Evolutionary conservation across 73 alveolate species (phyloP), one percentile per base, ranked within the genome.

Genomic region (Paramecium caudatum): DNA sequence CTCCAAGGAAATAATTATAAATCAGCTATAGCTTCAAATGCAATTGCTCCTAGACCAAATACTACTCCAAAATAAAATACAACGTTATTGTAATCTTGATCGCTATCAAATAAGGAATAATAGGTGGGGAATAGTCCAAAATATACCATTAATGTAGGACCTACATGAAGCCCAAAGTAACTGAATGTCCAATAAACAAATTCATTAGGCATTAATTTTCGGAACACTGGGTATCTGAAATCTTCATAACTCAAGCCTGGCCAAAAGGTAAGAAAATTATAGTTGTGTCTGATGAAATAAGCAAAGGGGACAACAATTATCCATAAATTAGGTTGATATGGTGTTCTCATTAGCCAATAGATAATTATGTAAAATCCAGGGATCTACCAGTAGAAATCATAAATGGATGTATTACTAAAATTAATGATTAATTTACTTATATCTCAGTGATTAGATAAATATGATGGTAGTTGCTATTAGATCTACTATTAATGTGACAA

Each of bases 11-110:
- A 36, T 61, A 90, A 25, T 78, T 95, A 82, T 25, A 39, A 48
- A 82, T 95, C 98, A 17, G 96, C 96, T 3, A 93, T 41, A 0
- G 93, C 61, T 69, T 95, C 98, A 21, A 95, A 41, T 34, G 84
- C 16, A 4, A 85, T 36, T 15, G 90, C 93, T 86, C 65, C 39
- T 9, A 86, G 27, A 21, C 90, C 41, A 82, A 82, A 47, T 8
- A 82, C 0, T 2, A 61, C 74, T 23, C 91, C 91, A 21, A 46
- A 46, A 13, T 86, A 86, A 63, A 78, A 62, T 19, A 86, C 47
- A 34, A 15, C 4, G 3, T 3, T 2, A 43, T 86, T 23, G 4
- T 62, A n/a, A 34, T 47, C 46, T 3, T 70, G 23, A 62, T 61
- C 47, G 13, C 69, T 61, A 33, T 80, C 27, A 86, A 86, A 33